Evolutionary conservation across 495 filamentous ascomycete species (phyloP).

Genomic region (Penicillium arizonense): DNA sequence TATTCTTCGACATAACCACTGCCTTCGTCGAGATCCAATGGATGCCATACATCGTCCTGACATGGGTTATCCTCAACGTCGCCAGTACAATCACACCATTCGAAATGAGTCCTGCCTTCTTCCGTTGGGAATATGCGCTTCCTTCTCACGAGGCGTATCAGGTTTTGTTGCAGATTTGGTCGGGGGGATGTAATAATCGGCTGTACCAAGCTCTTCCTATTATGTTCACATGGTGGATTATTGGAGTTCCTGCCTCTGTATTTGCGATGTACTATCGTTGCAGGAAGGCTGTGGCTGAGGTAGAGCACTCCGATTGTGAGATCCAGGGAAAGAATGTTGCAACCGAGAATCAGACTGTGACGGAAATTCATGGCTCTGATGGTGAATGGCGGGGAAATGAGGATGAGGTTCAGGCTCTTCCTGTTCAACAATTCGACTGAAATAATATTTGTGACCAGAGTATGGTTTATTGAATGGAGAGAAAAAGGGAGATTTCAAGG

Average conservation of each 20-base stretch:
- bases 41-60: constrained; percentile 42
- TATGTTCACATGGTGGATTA: constrained; percentile 33
- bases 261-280: constrained; percentile 2
- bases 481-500: too few species aligned
- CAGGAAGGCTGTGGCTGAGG: not conserved
- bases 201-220: constrained; percentile 39
- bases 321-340: too few species aligned
- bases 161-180: constrained; percentile 46
- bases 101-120: constrained; percentile 39
- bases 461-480: too few species aligned
- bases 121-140: constrained; percentile 41
- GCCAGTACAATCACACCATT: constrained; percentile 43
- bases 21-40: constrained; percentile 33
- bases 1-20: constrained; percentile 41
- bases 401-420: too few species aligned
- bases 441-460: too few species aligned
- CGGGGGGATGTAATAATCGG: constrained; percentile 39
- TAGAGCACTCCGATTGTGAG: too few species aligned
- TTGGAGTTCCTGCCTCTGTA: not conserved
- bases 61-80: constrained; percentile 45
- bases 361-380: too few species aligned
- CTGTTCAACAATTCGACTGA: too few species aligned
- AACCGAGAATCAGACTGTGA: too few species aligned
- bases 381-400: too few species aligned
- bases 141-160: constrained; percentile 45